A percentile compares a stretch with the other conserved stretches of the same genome.
These are phyloP conservation scores for Synchytrium microbalum DNA, from an alignment of 371 early-diverging fungal species.

Conservation along the genomic window DNA sequence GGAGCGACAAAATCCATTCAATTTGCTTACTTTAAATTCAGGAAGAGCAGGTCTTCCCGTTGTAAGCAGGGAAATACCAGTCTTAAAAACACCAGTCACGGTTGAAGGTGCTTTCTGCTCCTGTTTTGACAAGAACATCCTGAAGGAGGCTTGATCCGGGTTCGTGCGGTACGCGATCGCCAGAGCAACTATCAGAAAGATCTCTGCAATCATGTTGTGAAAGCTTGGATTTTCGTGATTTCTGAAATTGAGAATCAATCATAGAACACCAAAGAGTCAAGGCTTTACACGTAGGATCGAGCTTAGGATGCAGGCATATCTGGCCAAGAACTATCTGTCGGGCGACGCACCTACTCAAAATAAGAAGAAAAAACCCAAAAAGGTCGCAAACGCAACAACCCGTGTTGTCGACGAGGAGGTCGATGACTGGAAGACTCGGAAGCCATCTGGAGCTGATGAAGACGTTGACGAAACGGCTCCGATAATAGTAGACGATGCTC, in stretches of 20 bases:
- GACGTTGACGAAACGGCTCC: slow-evolving; percentile 25
- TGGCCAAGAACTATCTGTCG: slow-evolving; percentile 4
- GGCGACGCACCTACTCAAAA: background rate
- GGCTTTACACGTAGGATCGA: too few species aligned
- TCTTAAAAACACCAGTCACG: background rate
- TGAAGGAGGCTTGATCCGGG: background rate
- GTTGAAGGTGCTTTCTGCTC: background rate
- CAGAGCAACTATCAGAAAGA: background rate
- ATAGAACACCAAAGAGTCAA: too few species aligned
- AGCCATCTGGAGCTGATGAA: background rate
- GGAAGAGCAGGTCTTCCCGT: background rate
- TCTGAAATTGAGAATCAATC: too few species aligned
- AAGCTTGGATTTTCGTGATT: background rate
- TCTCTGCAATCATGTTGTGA: background rate
- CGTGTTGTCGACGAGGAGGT: slow-evolving; percentile 25
- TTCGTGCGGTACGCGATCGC: background rate
- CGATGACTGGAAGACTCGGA: slow-evolving; percentile 8
- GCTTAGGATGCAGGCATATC: slow-evolving; percentile 4
- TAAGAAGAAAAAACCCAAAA: slow-evolving; percentile 12
- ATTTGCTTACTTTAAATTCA: background rate
- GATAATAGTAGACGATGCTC: slow-evolving; percentile 15
- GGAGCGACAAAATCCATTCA: background rate
- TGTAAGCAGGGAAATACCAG: background rate
- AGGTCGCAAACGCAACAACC: slow-evolving; percentile 2
- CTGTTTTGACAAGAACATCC: background rate